Percentiles rank a stretch among this genome's conserved stretches.
Conservation (phyloP, 2,329 filamentous ascomycete genomes). For the Cytospora piceicola region DNA sequence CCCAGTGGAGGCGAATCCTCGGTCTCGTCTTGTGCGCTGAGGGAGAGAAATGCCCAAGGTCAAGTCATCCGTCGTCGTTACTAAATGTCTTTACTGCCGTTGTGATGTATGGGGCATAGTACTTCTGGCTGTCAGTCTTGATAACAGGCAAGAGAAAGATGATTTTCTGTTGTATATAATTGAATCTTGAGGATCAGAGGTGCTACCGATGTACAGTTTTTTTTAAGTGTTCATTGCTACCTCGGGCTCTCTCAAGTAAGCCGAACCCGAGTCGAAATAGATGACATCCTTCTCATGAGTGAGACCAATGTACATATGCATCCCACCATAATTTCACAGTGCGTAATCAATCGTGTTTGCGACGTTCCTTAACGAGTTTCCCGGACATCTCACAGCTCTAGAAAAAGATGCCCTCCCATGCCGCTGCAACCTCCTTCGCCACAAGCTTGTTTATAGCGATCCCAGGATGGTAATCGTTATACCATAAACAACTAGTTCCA, state of each 20-base stretch:
- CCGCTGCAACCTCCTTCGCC: constrained; percentile 42
- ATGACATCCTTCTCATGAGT: too few species aligned
- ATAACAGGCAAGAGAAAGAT: background rate
- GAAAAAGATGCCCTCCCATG: constrained; percentile 39
- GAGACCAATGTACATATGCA: too few species aligned
- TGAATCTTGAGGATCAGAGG: constrained; percentile 1
- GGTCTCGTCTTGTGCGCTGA: constrained; percentile 1
- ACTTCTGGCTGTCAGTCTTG: background rate
- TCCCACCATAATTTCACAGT: too few species aligned
- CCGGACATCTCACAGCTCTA: background rate
- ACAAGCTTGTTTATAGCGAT: constrained; percentile 47
- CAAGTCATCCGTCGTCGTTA: constrained; percentile 9
- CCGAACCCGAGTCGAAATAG: too few species aligned
- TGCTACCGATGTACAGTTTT: constrained; percentile 7
- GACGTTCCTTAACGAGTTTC: background rate
- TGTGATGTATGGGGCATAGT: background rate
- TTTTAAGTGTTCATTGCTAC: background rate
- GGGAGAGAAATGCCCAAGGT: constrained; percentile 8
- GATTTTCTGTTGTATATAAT: constrained; percentile 21
- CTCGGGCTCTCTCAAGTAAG: too few species aligned
- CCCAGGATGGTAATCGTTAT: constrained; percentile 48
- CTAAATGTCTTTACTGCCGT: background rate
- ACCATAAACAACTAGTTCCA: constrained; percentile 51
- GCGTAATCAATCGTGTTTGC: too few species aligned
- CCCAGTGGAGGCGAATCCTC: background rate